Conservation (phyloP, 305 asterid species). For the Striga hermonthica region DNA sequence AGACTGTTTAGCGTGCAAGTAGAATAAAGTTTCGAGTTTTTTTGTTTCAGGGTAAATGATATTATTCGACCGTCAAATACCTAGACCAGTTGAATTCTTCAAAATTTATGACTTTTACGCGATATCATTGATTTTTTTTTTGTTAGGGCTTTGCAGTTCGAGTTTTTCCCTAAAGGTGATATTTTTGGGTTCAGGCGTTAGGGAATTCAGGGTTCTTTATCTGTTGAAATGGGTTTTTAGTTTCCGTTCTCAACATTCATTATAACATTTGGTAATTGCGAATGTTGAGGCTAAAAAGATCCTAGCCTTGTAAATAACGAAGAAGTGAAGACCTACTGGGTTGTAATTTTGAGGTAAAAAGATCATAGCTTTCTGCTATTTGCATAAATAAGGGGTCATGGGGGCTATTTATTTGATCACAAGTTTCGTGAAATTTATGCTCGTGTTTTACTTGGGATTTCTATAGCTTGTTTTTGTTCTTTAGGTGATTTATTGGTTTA, state of each 20-base stretch:
- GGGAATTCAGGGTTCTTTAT: slow-evolving; percentile 23
- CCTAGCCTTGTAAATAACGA: background rate
- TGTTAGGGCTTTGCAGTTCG: slow-evolving; percentile 25
- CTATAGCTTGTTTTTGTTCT: slow-evolving; percentile 34
- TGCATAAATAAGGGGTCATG: background rate
- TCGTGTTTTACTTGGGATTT: slow-evolving; percentile 37
- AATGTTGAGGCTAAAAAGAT: slow-evolving; percentile 27
- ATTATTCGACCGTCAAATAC: no score
- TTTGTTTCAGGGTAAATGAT: no score
- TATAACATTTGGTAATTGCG: slow-evolving; percentile 21
- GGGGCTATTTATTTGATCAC: no score
- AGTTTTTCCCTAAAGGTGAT: slow-evolving; percentile 28
- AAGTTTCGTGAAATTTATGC: no score
- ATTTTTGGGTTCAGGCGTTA: slow-evolving; percentile 17
- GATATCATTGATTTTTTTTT: slow-evolving; percentile 8
- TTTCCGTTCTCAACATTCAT: slow-evolving; percentile 23
- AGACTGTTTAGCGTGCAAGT: no score
- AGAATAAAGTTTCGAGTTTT: no score
- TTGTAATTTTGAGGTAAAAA: slow-evolving; percentile 26
- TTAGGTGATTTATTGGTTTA: slow-evolving; percentile 33
- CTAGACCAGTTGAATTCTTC: no score
- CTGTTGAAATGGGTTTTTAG: slow-evolving; percentile 25
- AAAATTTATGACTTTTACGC: no score
- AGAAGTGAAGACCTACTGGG: slow-evolving; percentile 4
- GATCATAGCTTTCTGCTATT: background rate